Evolutionary conservation across 1,284 basidiomycete genomes (phyloP).

Genomic region (Cutaneotrichosporon cavernicola): DNA sequence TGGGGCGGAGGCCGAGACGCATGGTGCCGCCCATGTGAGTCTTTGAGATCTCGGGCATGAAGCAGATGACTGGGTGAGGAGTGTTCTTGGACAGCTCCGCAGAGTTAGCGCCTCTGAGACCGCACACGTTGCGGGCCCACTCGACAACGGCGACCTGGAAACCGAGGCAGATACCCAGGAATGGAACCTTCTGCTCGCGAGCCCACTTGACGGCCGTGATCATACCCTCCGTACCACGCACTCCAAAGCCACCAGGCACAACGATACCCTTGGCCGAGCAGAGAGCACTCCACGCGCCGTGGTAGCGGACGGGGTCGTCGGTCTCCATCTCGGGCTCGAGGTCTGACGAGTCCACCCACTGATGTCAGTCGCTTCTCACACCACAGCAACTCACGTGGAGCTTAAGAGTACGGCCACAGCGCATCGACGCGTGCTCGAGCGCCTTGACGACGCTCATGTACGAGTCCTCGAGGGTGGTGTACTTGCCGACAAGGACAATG

Average conservation of each 20-base stretch:
- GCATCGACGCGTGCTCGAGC: constrained; percentile 93
- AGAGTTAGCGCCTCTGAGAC: constrained; percentile 81
- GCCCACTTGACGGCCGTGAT: constrained; percentile 95
- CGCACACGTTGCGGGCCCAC: constrained; percentile 84
- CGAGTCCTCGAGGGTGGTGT: constrained; percentile 94
- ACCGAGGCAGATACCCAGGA: constrained; percentile 94
- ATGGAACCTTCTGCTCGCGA: constrained; percentile 89
- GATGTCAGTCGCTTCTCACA: constrained; percentile 18
- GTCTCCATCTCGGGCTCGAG: constrained; percentile 78
- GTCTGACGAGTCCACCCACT: constrained; percentile 98
- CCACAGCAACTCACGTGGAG: constrained; percentile 62
- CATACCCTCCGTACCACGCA: constrained; percentile 95
- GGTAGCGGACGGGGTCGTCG: constrained; percentile 80
- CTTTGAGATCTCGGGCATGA: constrained; percentile 98
- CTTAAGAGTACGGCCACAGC: constrained; percentile 77
- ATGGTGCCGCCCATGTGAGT: constrained; percentile 99
- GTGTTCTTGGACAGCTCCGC: constrained; percentile 69
- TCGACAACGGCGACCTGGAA: constrained; percentile 98
- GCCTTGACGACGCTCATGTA: constrained; percentile 99
- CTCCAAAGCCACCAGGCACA: constrained; percentile 92
- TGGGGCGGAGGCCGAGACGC: constrained; percentile 92
- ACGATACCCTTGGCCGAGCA: constrained; percentile 93
- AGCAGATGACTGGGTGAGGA: constrained; percentile 77
- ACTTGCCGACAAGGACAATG: constrained; percentile 95
- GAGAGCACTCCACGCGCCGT: constrained; percentile 91